A percentile compares a stretch with the other conserved stretches of the same genome.
These are phyloP conservation scores for Talaromyces funiculosus DNA, from an alignment of 2,329 filamentous ascomycete species.

Conservation along the genomic window DNA sequence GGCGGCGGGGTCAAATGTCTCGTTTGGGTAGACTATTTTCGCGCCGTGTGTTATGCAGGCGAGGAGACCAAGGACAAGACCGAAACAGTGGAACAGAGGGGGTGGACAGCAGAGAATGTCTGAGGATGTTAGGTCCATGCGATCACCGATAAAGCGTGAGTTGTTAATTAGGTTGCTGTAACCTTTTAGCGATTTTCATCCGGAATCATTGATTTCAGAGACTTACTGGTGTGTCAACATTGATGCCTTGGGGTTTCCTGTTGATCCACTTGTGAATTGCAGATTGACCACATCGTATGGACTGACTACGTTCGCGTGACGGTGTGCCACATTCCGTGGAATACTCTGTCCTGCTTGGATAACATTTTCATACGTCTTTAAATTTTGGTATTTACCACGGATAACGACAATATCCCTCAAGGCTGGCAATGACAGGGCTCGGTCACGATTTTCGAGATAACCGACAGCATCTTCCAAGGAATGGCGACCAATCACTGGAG, in stretches of 20 bases:
- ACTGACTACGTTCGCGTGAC: conserved; percentile 51
- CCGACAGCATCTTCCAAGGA: conserved; percentile 48
- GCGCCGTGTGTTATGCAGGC: conserved; percentile 68
- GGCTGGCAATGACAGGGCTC: neutral
- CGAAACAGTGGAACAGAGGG: conserved; percentile 81
- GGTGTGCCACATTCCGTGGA: conserved; percentile 47
- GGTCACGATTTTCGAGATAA: conserved; percentile 47
- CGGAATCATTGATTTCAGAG: neutral
- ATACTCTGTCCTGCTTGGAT: conserved; percentile 49
- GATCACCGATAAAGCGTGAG: conserved; percentile 65
- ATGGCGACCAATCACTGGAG: conserved; percentile 60
- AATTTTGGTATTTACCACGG: conserved; percentile 50
- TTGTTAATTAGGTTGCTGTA: conserved; percentile 53
- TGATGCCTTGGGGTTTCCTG: conserved; percentile 65
- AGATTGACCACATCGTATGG: conserved; percentile 66
- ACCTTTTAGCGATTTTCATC: neutral
- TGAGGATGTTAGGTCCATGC: conserved; percentile 61
- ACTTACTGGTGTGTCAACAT: conserved; percentile 65
- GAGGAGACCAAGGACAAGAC: conserved; percentile 69
- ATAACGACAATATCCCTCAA: conserved; percentile 55
- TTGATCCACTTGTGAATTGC: conserved; percentile 71
- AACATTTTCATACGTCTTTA: conserved; percentile 56
- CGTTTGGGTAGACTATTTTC: conserved; percentile 69
- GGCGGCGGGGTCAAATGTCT: conserved; percentile 64
- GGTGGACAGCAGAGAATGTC: conserved; percentile 76